Conservation (phyloP, 2,329 filamentous ascomycete genomes). For the Colletotrichum sp. region DNA sequence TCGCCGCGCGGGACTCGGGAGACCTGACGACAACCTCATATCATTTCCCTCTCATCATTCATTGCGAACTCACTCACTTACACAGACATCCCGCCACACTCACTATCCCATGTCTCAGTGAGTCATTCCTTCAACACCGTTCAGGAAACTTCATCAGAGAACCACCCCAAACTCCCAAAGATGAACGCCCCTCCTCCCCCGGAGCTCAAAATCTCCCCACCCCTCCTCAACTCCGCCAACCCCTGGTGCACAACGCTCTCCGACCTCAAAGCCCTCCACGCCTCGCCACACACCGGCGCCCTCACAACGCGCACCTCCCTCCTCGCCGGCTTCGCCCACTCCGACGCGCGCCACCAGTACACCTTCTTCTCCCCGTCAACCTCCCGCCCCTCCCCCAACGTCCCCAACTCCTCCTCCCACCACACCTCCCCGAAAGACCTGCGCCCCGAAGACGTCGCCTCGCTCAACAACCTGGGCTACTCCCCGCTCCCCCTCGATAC, state of each 20-base stretch:
- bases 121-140: not conserved
- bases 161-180: not conserved
- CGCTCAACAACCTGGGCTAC: slow-evolving; percentile 77
- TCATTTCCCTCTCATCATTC: not conserved
- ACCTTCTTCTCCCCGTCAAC: slow-evolving; percentile 63
- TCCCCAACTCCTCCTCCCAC: slow-evolving; percentile 24
- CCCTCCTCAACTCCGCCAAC: slow-evolving; percentile 75
- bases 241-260: slow-evolving; percentile 74
- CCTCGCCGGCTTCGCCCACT: slow-evolving; percentile 67
- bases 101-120: not conserved
- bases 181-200: slow-evolving; percentile 19
- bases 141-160: not conserved
- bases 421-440: slow-evolving; percentile 16
- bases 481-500: slow-evolving; percentile 64
- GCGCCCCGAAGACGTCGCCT: slow-evolving; percentile 38
- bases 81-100: not conserved
- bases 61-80: not conserved
- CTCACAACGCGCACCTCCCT: slow-evolving; percentile 77
- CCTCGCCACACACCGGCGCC: slow-evolving; percentile 68
- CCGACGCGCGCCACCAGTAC: slow-evolving; percentile 65
- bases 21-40: not conserved
- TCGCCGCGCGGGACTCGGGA: not conserved
- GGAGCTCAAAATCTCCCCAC: slow-evolving; percentile 59
- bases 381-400: slow-evolving; percentile 19
- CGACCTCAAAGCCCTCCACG: slow-evolving; percentile 67